Evolutionary conservation across 2,329 filamentous ascomycete genomes (phyloP).

Genomic region (Achaetomium macrosporum): DNA sequence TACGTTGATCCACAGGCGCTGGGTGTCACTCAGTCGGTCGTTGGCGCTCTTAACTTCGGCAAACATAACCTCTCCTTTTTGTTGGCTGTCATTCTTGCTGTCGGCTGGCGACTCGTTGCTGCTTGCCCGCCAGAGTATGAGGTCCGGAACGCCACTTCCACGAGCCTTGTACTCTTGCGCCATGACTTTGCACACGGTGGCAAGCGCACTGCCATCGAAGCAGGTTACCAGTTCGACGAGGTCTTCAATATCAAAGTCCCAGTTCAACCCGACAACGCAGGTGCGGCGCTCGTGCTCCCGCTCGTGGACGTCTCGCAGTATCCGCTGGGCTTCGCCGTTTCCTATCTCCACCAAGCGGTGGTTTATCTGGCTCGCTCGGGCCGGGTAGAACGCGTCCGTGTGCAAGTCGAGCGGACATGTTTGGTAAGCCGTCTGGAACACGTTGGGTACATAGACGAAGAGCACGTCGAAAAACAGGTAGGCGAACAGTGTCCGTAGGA

Average conservation of each 20-base stretch:
- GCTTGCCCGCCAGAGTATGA: constrained; percentile 71
- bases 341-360: constrained; percentile 77
- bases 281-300: constrained; percentile 65
- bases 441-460: constrained; percentile 89
- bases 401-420: constrained; percentile 89
- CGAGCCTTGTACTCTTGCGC: constrained; percentile 88
- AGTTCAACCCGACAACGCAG: constrained; percentile 86
- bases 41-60: constrained; percentile 78
- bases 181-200: constrained; percentile 84
- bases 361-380: constrained; percentile 84
- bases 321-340: constrained; percentile 65
- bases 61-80: constrained; percentile 63
- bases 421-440: constrained; percentile 94
- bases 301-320: constrained; percentile 64
- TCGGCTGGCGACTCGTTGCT: constrained; percentile 19
- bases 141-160: constrained; percentile 82
- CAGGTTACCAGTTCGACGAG: constrained; percentile 71
- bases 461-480: constrained; percentile 92
- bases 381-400: constrained; percentile 85
- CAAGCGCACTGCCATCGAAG: constrained; percentile 75
- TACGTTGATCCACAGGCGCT: constrained; percentile 95
- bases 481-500: constrained; percentile 83
- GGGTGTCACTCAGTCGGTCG: constrained; percentile 91
- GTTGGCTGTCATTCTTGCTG: constrained; percentile 30
- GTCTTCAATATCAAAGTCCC: constrained; percentile 77